Evolutionary conservation across 352 stramenopile species (phyloP).

Genomic region (Phytopythium oedochilum): DNA sequence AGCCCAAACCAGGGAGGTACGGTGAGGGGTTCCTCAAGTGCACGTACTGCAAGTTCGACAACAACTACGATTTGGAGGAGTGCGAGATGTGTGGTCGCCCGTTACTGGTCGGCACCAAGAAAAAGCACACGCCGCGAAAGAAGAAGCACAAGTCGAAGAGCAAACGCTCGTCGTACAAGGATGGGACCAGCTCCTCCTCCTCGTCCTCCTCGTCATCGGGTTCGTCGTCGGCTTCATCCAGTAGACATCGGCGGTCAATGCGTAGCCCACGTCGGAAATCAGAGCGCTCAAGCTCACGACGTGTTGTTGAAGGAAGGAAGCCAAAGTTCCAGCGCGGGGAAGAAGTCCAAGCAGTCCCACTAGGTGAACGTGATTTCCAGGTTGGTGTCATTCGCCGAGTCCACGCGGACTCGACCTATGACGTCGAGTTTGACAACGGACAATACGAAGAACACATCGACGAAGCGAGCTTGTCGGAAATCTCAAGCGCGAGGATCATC

Average conservation of each 20-base stretch:
- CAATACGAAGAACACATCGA: slow-evolving; percentile 53
- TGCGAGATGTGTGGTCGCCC: slow-evolving; percentile 61
- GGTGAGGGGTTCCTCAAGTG: slow-evolving; percentile 57
- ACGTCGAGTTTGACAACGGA: slow-evolving; percentile 65
- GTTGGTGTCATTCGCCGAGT: slow-evolving; percentile 46
- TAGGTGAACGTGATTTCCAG: slow-evolving; percentile 38
- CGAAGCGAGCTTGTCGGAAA: slow-evolving; percentile 34
- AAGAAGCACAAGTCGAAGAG: slow-evolving; percentile 33
- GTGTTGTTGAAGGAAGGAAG: slow-evolving; percentile 18
- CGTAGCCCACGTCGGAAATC: slow-evolving; percentile 27
- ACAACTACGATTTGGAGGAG: slow-evolving; percentile 66
- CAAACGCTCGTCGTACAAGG: slow-evolving; percentile 29
- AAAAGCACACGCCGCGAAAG: slow-evolving; percentile 17
- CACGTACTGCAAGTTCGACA: slow-evolving; percentile 66
- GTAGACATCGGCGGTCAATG: slow-evolving; percentile 14
- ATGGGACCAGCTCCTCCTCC: slow-evolving; percentile 25
- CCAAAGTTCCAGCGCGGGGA: slow-evolving; percentile 45
- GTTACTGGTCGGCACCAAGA: slow-evolving; percentile 23
- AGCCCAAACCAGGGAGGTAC: slow-evolving; percentile 37
- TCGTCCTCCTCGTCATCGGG: slow-evolving; percentile 8
- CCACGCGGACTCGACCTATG: slow-evolving; percentile 49
- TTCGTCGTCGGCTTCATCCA: slow-evolving; percentile 22
- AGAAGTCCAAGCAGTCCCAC: slow-evolving; percentile 55
- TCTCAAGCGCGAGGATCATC: slow-evolving; percentile 32
- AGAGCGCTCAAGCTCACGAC: slow-evolving; percentile 15